Percentiles rank a stretch among this genome's conserved stretches.
Conservation (phyloP, 768 basidiomycete species). For the Suillus lakei region DNA sequence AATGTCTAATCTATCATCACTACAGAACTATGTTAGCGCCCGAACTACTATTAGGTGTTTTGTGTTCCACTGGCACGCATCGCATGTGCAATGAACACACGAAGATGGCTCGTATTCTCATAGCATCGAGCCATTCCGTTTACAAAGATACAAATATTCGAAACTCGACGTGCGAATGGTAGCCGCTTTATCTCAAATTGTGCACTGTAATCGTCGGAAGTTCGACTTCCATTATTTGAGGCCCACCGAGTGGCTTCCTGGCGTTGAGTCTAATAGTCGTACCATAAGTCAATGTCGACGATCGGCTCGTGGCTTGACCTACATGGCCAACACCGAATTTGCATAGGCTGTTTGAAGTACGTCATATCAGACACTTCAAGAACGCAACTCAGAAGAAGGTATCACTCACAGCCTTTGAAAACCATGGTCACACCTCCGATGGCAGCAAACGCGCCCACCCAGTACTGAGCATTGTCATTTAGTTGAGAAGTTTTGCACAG, state of each 20-base stretch:
- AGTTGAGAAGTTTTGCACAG: not conserved
- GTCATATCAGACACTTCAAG: not conserved
- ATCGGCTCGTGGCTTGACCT: not conserved
- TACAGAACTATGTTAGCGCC: not conserved
- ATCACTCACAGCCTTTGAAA: conserved; percentile 5
- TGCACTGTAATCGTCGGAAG: not conserved
- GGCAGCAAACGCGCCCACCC: not conserved
- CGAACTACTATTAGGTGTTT: not conserved
- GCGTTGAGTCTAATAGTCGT: not conserved
- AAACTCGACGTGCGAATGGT: not conserved
- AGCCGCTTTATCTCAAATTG: not conserved
- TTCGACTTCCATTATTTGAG: not conserved
- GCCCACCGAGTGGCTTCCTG: not conserved
- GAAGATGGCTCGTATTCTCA: not conserved
- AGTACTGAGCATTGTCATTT: not conserved
- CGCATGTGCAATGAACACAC: not conserved
- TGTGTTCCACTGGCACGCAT: not conserved
- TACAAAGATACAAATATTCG: not conserved
- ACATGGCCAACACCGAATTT: conserved; percentile 5
- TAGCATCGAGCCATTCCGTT: not conserved
- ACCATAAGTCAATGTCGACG: too few species aligned
- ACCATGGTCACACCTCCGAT: not conserved
- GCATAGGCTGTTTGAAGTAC: not conserved
- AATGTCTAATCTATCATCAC: too few species aligned
- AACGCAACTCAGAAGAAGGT: not conserved